A percentile compares a stretch with the other conserved stretches of the same genome.
phyloP scores from a whole-genome alignment of 2,329 filamentous ascomycete species.

The Aspergillus aculeatinus region DNA sequence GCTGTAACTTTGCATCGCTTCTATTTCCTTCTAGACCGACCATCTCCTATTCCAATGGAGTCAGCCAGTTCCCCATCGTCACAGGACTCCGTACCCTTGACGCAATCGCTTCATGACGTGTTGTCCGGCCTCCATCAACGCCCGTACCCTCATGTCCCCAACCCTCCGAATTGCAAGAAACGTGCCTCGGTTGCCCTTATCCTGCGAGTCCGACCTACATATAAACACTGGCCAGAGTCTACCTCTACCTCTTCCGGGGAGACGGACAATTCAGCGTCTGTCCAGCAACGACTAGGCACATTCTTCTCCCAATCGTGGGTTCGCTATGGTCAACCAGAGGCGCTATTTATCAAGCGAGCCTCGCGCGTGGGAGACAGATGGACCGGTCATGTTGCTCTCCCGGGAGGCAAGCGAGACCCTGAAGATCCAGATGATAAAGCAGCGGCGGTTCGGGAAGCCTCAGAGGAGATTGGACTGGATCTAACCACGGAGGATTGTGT shows the following conservation, averaged over 20 bases:
- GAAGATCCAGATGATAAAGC: conserved; percentile 62
- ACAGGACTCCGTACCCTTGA: conserved; percentile 17
- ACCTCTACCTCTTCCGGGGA: conserved; percentile 18
- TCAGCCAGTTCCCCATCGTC: neutral
- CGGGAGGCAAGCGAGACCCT: conserved; percentile 66
- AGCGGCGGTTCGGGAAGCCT: conserved; percentile 63
- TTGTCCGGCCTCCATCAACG: conserved; percentile 34
- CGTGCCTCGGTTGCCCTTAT: conserved; percentile 67
- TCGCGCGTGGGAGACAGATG: conserved; percentile 65
- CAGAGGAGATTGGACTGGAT: conserved; percentile 66
- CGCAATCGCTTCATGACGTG: conserved; percentile 32
- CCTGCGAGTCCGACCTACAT: conserved; percentile 60
- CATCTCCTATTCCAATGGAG: neutral
- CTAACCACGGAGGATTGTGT: conserved; percentile 50
- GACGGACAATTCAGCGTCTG: conserved; percentile 24
- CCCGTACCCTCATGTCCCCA: conserved; percentile 46
- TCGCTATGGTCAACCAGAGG: conserved; percentile 63
- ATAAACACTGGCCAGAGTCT: conserved; percentile 52
- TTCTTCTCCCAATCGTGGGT: conserved; percentile 68
- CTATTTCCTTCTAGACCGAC: neutral
- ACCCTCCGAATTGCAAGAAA: conserved; percentile 52
- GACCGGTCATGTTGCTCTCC: conserved; percentile 68
- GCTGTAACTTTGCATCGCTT: neutral
- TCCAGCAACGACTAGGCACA: conserved; percentile 47
- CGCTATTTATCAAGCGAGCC: conserved; percentile 70